phyloP scores from a whole-genome alignment of 129 eudicot species.

The Artemisia argyi region DNA sequence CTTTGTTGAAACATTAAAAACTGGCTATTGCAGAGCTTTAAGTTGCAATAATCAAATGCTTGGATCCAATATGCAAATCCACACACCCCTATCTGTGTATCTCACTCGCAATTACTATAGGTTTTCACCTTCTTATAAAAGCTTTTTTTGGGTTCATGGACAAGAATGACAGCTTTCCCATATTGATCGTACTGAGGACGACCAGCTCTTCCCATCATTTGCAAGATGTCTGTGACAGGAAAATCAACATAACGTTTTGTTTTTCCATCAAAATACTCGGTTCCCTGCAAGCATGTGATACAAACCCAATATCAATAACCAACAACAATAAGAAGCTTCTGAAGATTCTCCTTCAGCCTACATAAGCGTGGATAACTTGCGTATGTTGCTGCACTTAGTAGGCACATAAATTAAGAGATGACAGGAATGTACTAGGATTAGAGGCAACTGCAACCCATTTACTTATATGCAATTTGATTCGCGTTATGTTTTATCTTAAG shows the following conservation, averaged over 20 bases:
- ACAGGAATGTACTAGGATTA: no score
- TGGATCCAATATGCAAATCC: no score
- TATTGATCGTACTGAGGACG: constrained; percentile 95
- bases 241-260: constrained; percentile 87
- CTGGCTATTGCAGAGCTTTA: no score
- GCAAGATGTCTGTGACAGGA: constrained; percentile 93
- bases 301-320: constrained; percentile 15
- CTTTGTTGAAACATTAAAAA: no score
- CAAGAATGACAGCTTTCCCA: constrained; percentile 97
- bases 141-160: constrained; percentile 95
- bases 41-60: no score
- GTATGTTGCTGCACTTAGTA: no score
- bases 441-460: no score
- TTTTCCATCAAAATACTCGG: constrained; percentile 88
- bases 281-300: constrained; percentile 56
- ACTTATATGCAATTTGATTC: no score
- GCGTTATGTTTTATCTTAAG: no score
- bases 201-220: constrained; percentile 99
- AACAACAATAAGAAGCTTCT: constrained; percentile 16
- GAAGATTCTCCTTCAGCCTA: not conserved
- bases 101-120: not conserved
- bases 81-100: no score
- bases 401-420: no score
- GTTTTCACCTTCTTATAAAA: constrained; percentile 81
- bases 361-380: no score